A percentile compares a stretch with the other conserved stretches of the same genome.
phyloP scores from a whole-genome alignment of 768 basidiomycete species.

The Lentinula raphanica region DNA sequence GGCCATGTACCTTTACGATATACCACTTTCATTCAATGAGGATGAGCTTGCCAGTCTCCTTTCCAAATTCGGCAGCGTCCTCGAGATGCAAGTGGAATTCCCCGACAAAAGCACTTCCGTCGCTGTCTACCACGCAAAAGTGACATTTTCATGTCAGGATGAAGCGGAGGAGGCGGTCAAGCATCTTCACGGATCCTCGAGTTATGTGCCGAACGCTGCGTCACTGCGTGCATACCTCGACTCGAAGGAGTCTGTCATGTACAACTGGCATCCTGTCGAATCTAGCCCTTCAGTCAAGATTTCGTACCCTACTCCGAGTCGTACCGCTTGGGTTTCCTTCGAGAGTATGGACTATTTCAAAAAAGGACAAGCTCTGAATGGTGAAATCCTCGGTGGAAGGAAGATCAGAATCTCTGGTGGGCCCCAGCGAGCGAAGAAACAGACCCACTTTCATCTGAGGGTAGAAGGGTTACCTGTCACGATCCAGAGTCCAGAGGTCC shows the following conservation, averaged over 20 bases:
- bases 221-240: slow-evolving; percentile 6
- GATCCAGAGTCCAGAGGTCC: slow-evolving; percentile 25
- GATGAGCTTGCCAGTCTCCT: background rate
- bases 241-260: slow-evolving; percentile 7
- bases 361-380: slow-evolving; percentile 33
- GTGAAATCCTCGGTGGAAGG: slow-evolving; percentile 31
- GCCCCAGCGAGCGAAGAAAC: slow-evolving; percentile 22
- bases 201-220: background rate
- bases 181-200: background rate
- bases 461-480: slow-evolving; percentile 38
- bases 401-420: slow-evolving; percentile 32
- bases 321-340: slow-evolving; percentile 45
- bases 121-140: background rate
- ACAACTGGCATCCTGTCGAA: background rate
- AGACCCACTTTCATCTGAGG: slow-evolving; percentile 36
- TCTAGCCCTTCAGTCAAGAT: slow-evolving; percentile 30
- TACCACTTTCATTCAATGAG: background rate
- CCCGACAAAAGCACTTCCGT: background rate
- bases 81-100: background rate
- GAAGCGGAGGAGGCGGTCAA: slow-evolving; percentile 6
- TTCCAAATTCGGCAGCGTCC: slow-evolving; percentile 2
- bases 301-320: slow-evolving; percentile 39
- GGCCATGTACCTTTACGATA: background rate
- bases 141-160: background rate
- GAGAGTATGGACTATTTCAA: slow-evolving; percentile 37